These are phyloP conservation scores for Aquanectria penicillioides DNA, from an alignment of 2,329 filamentous ascomycete species.

Conservation along the genomic window DNA sequence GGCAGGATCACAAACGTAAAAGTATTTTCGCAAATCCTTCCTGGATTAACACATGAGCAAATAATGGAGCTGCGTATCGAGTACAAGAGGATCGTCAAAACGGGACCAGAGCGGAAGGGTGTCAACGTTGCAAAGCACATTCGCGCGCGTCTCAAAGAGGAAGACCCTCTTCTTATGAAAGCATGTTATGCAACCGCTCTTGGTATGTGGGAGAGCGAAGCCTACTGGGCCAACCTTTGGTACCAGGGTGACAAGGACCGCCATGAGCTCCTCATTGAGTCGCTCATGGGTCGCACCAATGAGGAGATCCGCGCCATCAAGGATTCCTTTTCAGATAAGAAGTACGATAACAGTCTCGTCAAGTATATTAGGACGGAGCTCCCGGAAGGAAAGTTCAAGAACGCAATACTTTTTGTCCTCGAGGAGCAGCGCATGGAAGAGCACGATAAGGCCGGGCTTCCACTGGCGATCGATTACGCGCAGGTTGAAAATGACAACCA, in stretches of 20 bases:
- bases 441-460: slow-evolving; percentile 69
- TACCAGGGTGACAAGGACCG: slow-evolving; percentile 89
- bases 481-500: slow-evolving; percentile 77
- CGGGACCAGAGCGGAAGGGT: slow-evolving; percentile 75
- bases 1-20: slow-evolving; percentile 73
- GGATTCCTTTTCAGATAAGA: slow-evolving; percentile 88
- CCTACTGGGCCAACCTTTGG: slow-evolving; percentile 98
- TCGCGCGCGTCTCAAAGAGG: slow-evolving; percentile 78
- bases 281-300: slow-evolving; percentile 89
- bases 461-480: slow-evolving; percentile 65
- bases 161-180: slow-evolving; percentile 83
- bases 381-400: slow-evolving; percentile 95
- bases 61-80: slow-evolving; percentile 85
- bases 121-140: slow-evolving; percentile 90
- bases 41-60: slow-evolving; percentile 85
- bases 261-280: slow-evolving; percentile 91
- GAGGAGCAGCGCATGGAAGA: slow-evolving; percentile 89
- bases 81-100: slow-evolving; percentile 91
- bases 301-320: slow-evolving; percentile 90
- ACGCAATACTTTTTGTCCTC: slow-evolving; percentile 83
- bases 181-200: slow-evolving; percentile 90
- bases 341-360: slow-evolving; percentile 82
- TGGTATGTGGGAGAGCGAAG: slow-evolving; percentile 90
- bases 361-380: slow-evolving; percentile 93
- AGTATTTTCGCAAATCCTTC: slow-evolving; percentile 84